Evolutionary conservation across 140 eudicot genomes (phyloP), one percentile per base, ranked within the genome.

Genomic region (Flaveria floridana): DNA sequence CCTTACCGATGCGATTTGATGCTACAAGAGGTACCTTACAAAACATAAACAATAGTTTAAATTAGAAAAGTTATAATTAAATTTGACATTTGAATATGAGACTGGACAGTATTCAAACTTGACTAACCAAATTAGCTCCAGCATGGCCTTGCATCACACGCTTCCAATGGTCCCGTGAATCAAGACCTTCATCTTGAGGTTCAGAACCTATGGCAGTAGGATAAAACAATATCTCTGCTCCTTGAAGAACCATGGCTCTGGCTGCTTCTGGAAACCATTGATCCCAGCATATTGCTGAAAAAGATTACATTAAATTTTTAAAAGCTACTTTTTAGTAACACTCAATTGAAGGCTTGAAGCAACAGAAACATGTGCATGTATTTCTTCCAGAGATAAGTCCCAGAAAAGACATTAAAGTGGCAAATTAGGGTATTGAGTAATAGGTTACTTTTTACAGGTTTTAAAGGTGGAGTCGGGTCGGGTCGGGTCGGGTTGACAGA

Each of bases 211-310:
- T 95, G 15, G 99, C 97, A 71, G 99, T 95, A 18, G 99, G 99
- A 78, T 91, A 91, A 79, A 95, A 91, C 77, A 95, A 76, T 80
- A 91, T 81, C 82, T 95, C 99, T 76, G 99, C 99, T 73, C 99
- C 97, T 87, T 91, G 97, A 84, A 95, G 99, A 53, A 74, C 97
- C 99, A 95, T 91, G 28, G 97, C 97, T 66, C 99, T 87, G 26
- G 99, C 99, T 62, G 97, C 96, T 84, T 95, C 99, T 0, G 99
- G 99, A 79, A 95, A 95, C 97, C 99, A 95, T 72, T 91, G 97
- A 83, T 95, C 97, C 99, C 97, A 95, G 86, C 99, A 95, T 72
- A 95, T 91, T 76, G 92, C 99, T 91, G 82, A 42, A 80, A 25
- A 72, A 50, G 6, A 44, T 19, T 51, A 26, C 16, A 72, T 61